phyloP scores from a whole-genome alignment of 176 grass and related monocot species.

The Puccinellia tenuiflora region DNA sequence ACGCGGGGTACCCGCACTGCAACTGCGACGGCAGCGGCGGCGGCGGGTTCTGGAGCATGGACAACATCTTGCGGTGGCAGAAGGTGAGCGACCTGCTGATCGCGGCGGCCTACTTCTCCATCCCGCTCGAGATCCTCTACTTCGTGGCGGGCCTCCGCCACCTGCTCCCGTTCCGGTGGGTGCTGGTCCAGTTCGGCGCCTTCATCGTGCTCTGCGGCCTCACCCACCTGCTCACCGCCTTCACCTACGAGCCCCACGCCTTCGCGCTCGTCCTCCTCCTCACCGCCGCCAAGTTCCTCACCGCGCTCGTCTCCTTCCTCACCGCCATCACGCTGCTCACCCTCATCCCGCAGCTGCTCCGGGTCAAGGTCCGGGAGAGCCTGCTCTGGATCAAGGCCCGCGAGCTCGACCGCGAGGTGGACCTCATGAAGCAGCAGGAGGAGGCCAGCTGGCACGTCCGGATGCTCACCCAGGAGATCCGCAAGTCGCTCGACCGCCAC shows the following conservation, averaged over 20 bases:
- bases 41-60: slow-evolving; percentile 9
- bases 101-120: slow-evolving; percentile 83
- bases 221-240: slow-evolving; percentile 81
- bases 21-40: slow-evolving; percentile 6
- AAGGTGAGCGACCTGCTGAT: slow-evolving; percentile 96
- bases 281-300: slow-evolving; percentile 91
- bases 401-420: slow-evolving; percentile 85
- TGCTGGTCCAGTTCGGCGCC: slow-evolving; percentile 80
- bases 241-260: slow-evolving; percentile 87
- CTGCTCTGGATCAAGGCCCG: slow-evolving; percentile 74
- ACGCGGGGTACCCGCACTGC: background rate
- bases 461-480: slow-evolving; percentile 95
- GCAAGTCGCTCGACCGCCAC: slow-evolving; percentile 78
- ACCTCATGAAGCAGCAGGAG: slow-evolving; percentile 78
- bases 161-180: slow-evolving; percentile 92
- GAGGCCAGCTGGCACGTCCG: slow-evolving; percentile 88
- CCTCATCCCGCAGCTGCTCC: slow-evolving; percentile 89
- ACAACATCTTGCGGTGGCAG: slow-evolving; percentile 73
- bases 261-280: slow-evolving; percentile 72
- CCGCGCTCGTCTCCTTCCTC: slow-evolving; percentile 85
- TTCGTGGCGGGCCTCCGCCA: slow-evolving; percentile 72
- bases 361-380: slow-evolving; percentile 90
- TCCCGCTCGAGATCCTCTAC: slow-evolving; percentile 87
- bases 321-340: slow-evolving; percentile 93
- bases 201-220: slow-evolving; percentile 98